A percentile compares a stretch with the other conserved stretches of the same genome.
These are phyloP conservation scores for Silybum marianum DNA, from an alignment of 129 eudicot genomes.

Conservation along the genomic window DNA sequence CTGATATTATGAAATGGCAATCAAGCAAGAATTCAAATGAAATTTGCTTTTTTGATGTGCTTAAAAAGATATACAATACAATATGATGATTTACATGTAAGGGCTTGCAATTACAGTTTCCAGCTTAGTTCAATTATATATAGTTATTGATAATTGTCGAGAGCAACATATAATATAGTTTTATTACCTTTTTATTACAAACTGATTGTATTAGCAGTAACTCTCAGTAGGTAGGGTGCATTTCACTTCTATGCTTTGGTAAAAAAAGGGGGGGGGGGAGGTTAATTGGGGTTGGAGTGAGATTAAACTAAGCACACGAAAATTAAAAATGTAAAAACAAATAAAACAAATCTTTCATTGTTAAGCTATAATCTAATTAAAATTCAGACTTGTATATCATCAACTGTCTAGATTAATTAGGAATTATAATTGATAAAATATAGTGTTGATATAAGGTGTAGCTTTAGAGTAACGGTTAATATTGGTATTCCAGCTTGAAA, in stretches of 20 bases:
- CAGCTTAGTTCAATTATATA: not conserved
- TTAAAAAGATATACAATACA: not conserved
- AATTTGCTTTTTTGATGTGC: not conserved
- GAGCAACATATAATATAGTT: too few species aligned
- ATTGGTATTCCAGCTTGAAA: not conserved
- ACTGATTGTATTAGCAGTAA: too few species aligned
- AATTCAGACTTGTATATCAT: not conserved
- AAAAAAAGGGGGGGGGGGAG: too few species aligned
- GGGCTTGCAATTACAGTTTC: not conserved
- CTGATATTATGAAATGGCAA: not conserved
- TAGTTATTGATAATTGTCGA: too few species aligned
- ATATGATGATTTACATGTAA: not conserved
- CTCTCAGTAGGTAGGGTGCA: too few species aligned
- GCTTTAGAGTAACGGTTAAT: not conserved
- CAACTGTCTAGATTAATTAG: too few species aligned
- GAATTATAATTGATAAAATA: not conserved
- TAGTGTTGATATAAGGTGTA: not conserved
- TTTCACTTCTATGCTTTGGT: too few species aligned
- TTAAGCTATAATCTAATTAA: too few species aligned
- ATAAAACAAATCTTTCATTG: too few species aligned
- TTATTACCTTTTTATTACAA: too few species aligned
- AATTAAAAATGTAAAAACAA: not conserved
- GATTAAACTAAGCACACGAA: not conserved
- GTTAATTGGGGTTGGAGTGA: too few species aligned
- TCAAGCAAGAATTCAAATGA: constrained; percentile 5